Base-by-base conservation (phyloP, 2,329 filamentous ascomycete species). In the Colletotrichum nymphaeae region DNA sequence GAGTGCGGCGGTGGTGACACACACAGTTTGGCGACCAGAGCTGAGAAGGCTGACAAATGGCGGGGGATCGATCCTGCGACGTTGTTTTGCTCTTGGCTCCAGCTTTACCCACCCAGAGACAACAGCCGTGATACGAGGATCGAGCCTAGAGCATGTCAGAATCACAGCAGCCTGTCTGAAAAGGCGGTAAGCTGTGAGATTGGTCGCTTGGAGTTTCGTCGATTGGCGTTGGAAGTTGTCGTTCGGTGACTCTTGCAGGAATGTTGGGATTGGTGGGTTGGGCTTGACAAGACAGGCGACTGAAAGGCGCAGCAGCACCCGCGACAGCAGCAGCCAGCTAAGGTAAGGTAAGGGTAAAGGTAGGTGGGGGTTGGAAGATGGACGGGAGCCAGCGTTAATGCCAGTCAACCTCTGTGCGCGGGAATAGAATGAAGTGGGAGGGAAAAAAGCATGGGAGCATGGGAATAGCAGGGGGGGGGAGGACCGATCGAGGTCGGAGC, bases 21-120 rank as follows among this genome's bases (percentile, higher is more conserved):
- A 56, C 37, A 49, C 42, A n/a, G 42, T 60, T 58, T 26, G 24
- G 64, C 46, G 22, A 16, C 32, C 24, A 26, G 37, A 53, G 57
- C 7, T 14, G 12, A 32, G 52, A 42, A 42, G 35, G 69, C 59
- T 72, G 69, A 72, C 69, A 72, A 72, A 72, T 72, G 58, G 42
- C 42, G 42, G 42, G 22, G 28, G 42, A 24, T 42, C 37, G 16
- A 55, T 63, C 32, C 42, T 60, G 52, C 69, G 32, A 69, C 53
- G 32, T 59, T 67, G n/a, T 19, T 19, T 42, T 42, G 37, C 42
- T 49, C 42, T 49, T 49, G 22, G 57, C 64, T 73, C 58, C 58
- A 49, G 16, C 42, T 22, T 28, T 69, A 64, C 53, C 59, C 66
- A 19, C 55, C 24, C 30, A 52, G 66, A 69, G 58, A 69, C 70